phyloP scores from a whole-genome alignment of 768 basidiomycete genomes.

The Lentinula detonsa region DNA sequence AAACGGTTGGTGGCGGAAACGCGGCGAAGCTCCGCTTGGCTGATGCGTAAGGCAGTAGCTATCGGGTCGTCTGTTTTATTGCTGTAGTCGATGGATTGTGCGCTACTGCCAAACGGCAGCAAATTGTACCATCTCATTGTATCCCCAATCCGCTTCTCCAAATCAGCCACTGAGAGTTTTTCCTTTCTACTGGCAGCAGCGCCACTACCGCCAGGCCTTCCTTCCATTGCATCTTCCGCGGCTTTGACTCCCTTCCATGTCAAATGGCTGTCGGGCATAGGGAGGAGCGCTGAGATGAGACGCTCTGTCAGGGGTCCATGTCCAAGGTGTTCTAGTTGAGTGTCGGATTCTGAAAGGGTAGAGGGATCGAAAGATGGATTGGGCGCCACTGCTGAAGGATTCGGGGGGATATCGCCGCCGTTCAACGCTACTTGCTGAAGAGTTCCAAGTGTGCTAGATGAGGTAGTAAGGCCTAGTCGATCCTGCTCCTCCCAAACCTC shows the following conservation, averaged over 20 bases:
- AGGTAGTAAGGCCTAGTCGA: conserved; percentile 18
- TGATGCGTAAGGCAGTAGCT: conserved; percentile 81
- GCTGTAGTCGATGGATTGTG: conserved; percentile 60
- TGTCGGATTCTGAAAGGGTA: conserved; percentile 65
- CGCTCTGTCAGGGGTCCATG: conserved; percentile 88
- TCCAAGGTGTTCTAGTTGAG: conserved; percentile 69
- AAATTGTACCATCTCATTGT: conserved; percentile 75
- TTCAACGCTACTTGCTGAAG: conserved; percentile 20
- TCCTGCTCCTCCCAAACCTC: conserved; percentile 96
- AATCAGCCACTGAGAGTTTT: conserved; percentile 71
- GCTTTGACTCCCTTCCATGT: conserved; percentile 78
- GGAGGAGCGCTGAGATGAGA: conserved; percentile 66
- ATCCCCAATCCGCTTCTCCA: conserved; percentile 70
- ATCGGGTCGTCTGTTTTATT: conserved; percentile 92
- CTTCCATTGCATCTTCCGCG: conserved; percentile 81
- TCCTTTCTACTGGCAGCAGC: conserved; percentile 71
- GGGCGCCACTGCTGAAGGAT: conserved; percentile 31
- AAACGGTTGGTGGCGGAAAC: conserved; percentile 82
- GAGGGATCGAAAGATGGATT: conserved; percentile 80
- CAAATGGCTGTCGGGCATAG: conserved; percentile 49
- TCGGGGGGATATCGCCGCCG: conserved; percentile 24
- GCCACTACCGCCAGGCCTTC: conserved; percentile 72
- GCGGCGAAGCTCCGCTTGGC: conserved; percentile 72
- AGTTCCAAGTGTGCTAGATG: conserved; percentile 15
- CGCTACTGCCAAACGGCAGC: conserved; percentile 19